Conservation (phyloP, 805 yeast genomes). For the Soucietia sequanensis region DNA sequence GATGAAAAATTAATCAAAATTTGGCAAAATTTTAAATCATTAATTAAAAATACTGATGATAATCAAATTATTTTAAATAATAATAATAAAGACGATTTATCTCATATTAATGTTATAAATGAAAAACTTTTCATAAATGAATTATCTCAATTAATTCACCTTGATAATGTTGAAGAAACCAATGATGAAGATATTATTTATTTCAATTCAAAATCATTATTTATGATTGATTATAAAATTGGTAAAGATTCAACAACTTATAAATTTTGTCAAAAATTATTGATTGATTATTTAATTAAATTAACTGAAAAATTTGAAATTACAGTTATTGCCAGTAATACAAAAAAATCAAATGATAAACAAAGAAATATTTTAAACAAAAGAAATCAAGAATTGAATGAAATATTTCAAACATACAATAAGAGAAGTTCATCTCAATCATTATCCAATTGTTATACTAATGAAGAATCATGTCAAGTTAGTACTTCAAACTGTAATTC, state of each 20-base stretch:
- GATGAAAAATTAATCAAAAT: slow-evolving; percentile 30
- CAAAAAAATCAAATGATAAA: slow-evolving; percentile 7
- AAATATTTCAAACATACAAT: slow-evolving; percentile 10
- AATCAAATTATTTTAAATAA: slow-evolving; percentile 4
- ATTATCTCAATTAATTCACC: slow-evolving; percentile 45
- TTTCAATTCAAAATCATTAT: slow-evolving; percentile 43
- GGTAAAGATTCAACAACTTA: slow-evolving; percentile 45
- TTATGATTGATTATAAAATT: slow-evolving; percentile 40
- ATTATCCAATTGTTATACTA: slow-evolving; percentile 28
- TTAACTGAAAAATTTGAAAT: slow-evolving; percentile 21
- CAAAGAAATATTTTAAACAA: slow-evolving; percentile 8
- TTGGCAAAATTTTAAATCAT: slow-evolving; percentile 34
- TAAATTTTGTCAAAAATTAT: slow-evolving; percentile 32
- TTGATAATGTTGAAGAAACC: slow-evolving; percentile 23
- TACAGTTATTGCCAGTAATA: slow-evolving; percentile 28
- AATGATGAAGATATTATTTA: slow-evolving; percentile 25
- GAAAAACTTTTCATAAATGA: slow-evolving; percentile 50
- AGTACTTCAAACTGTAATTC: slow-evolving; percentile 49
- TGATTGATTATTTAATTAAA: slow-evolving; percentile 27
- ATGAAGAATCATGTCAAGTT: slow-evolving; percentile 47
- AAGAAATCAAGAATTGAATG: slow-evolving; percentile 19
- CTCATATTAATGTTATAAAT: slow-evolving; percentile 31
- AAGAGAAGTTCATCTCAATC: slow-evolving; percentile 9
- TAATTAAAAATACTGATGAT: slow-evolving; percentile 10
- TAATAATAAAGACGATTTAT: slow-evolving; percentile 19